Evolutionary conservation across 2,329 filamentous ascomycete genomes (phyloP).

Genomic region (Pestalotiopsis sp.): DNA sequence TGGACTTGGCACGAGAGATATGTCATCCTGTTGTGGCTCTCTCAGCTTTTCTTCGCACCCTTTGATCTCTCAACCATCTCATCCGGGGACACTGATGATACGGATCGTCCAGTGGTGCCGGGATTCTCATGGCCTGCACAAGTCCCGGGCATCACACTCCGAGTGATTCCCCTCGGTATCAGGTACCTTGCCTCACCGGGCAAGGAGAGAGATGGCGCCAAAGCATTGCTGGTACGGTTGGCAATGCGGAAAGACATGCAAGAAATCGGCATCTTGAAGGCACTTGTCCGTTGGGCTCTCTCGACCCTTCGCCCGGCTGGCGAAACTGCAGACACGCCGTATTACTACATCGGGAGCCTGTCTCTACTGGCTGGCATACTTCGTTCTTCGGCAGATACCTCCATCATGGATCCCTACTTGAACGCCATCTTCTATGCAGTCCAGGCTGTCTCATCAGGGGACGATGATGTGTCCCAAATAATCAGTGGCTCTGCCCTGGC

Average conservation of each 20-base stretch:
- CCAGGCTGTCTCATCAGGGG: conserved; percentile 55
- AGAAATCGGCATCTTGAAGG: conserved; percentile 65
- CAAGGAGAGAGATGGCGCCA: conserved; percentile 90
- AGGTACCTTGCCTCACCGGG: conserved; percentile 73
- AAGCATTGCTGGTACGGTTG: conserved; percentile 75
- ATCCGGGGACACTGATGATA: conserved; percentile 50
- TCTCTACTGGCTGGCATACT: conserved; percentile 78
- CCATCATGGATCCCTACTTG: conserved; percentile 70
- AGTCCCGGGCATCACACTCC: conserved; percentile 68
- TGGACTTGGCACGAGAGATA: conserved; percentile 89
- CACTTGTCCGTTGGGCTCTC: conserved; percentile 71
- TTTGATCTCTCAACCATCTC: conserved; percentile 92
- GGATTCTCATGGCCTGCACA: conserved; percentile 57
- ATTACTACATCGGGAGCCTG: conserved; percentile 76
- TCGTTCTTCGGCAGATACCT: conserved; percentile 67
- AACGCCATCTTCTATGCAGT: conserved; percentile 65
- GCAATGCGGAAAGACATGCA: conserved; percentile 90
- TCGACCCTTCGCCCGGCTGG: conserved; percentile 52
- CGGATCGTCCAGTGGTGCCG: conserved; percentile 39
- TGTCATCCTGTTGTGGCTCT: conserved; percentile 83
- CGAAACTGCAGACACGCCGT: conserved; percentile 52
- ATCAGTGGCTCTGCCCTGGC: conserved; percentile 75
- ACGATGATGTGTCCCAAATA: conserved; percentile 46
- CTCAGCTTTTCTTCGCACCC: conserved; percentile 78
- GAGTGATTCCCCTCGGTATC: conserved; percentile 70